Conservation (phyloP, 495 filamentous ascomycete species). For the Aspergillus olivimuriae region DNA sequence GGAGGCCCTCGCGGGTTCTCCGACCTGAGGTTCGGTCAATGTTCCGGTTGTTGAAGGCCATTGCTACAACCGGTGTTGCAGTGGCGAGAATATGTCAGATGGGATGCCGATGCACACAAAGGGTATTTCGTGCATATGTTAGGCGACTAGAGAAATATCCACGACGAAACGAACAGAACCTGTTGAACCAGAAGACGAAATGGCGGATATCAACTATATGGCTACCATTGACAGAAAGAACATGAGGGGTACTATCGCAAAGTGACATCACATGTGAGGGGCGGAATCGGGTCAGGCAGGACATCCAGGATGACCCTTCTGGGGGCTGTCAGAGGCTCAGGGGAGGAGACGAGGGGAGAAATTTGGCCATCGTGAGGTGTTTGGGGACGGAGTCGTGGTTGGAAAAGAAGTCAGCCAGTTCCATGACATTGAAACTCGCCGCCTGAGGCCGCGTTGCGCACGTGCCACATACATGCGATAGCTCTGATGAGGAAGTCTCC, state of each 20-base stretch:
- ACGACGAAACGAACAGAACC: too few relatives aligned
- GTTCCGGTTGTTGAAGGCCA: slow-evolving; percentile 17
- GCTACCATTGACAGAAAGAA: slow-evolving; percentile 3
- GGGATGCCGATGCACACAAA: too few relatives aligned
- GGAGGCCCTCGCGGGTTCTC: slow-evolving; percentile 15
- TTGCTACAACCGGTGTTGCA: slow-evolving; percentile 11
- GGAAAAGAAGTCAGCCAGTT: slow-evolving; percentile 20
- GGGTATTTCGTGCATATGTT: too few relatives aligned
- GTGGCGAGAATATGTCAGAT: too few relatives aligned
- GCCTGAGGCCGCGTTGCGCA: slow-evolving; percentile 18
- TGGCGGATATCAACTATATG: not conserved
- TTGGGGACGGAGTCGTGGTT: not conserved
- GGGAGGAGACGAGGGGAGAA: not conserved
- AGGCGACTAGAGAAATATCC: too few relatives aligned
- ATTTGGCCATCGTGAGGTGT: not conserved
- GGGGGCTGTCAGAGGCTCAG: not conserved
- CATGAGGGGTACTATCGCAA: slow-evolving; percentile 11
- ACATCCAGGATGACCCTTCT: slow-evolving; percentile 8
- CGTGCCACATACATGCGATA: slow-evolving; percentile 11
- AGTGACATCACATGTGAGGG: slow-evolving; percentile 13
- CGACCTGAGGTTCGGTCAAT: slow-evolving; percentile 2
- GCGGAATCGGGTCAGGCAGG: slow-evolving; percentile 6
- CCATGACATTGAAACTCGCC: slow-evolving; percentile 2
- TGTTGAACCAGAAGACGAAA: not conserved
- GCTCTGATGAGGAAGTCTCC: too few relatives aligned